Conservation (phyloP, 768 basidiomycete genomes). For the Mycena epipterygia region DNA sequence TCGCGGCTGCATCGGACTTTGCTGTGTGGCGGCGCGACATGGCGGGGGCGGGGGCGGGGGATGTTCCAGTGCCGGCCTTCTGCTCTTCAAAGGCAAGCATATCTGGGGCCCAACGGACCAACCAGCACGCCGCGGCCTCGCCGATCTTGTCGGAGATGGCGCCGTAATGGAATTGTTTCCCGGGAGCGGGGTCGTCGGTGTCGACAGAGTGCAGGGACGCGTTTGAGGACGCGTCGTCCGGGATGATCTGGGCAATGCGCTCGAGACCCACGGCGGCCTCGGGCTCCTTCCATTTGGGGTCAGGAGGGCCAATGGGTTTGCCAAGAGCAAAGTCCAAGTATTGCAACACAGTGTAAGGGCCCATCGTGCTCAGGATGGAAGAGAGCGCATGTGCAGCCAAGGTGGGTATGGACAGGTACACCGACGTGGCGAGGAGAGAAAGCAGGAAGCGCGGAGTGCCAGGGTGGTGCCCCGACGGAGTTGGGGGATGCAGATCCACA, state of each 20-base stretch:
- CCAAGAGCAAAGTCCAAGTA: conserved; percentile 91
- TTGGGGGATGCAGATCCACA: conserved; percentile 41
- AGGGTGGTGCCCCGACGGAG: conserved; percentile 73
- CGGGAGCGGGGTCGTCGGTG: conserved; percentile 34
- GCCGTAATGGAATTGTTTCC: conserved; percentile 81
- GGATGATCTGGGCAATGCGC: conserved; percentile 66
- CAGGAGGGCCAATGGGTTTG: conserved; percentile 63
- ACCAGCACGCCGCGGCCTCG: conserved; percentile 90
- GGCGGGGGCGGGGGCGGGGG: neutral
- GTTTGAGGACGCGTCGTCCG: conserved; percentile 46
- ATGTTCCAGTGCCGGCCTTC: conserved; percentile 28
- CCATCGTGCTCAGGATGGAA: conserved; percentile 78
- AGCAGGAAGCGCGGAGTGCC: conserved; percentile 86
- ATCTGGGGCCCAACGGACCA: conserved; percentile 88
- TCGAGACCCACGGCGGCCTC: conserved; percentile 82
- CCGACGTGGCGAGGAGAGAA: conserved; percentile 88
- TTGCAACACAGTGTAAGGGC: conserved; percentile 79
- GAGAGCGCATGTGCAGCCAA: conserved; percentile 83
- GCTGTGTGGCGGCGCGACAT: conserved; percentile 36
- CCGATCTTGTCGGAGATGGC: conserved; percentile 92
- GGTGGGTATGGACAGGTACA: conserved; percentile 87
- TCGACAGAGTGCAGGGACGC: conserved; percentile 26
- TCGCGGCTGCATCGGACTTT: conserved; percentile 35
- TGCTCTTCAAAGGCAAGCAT: conserved; percentile 76
- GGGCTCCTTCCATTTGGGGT: conserved; percentile 55